Conservation (phyloP, 208 protist genomes). For the Trypanosomatidae sp. region DNA sequence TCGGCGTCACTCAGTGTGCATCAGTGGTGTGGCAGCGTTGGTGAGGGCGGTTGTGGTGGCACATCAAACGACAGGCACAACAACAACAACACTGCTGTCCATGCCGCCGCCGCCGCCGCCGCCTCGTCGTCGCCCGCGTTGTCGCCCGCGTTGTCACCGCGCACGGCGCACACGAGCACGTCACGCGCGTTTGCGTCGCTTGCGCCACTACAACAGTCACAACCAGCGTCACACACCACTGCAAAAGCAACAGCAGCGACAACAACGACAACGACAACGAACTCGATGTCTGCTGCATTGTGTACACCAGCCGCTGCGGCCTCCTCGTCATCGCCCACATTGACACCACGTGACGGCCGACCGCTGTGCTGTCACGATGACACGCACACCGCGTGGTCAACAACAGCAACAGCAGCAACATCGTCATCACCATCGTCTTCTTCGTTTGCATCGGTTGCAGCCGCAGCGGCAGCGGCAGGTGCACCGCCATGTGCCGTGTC, state of each 20-base stretch:
- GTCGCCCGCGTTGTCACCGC: no score
- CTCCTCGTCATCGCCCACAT: background rate
- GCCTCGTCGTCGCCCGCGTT: no score
- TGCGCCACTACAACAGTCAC: no score
- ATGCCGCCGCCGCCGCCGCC: background rate
- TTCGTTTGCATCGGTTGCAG: no score
- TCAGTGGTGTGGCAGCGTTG: conserved; percentile 15
- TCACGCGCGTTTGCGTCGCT: no score
- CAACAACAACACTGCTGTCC: conserved; percentile 3
- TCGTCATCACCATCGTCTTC: background rate
- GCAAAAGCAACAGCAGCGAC: background rate
- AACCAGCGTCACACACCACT: no score
- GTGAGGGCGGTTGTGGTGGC: conserved; percentile 2
- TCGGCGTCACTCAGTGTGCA: conserved; percentile 29
- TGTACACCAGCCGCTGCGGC: background rate
- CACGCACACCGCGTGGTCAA: no score
- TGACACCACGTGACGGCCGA: no score
- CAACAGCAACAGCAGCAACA: no score
- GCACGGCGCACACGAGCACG: no score
- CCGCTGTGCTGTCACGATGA: no score
- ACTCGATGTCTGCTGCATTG: background rate
- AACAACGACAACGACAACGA: background rate
- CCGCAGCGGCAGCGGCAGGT: no score
- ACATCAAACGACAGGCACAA: background rate
- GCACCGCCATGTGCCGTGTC: background rate